A percentile compares a stretch with the other conserved stretches of the same genome.
phyloP scores from a whole-genome alignment of 1,139 yeast genomes.

The Wickerhamomyces sp. region DNA sequence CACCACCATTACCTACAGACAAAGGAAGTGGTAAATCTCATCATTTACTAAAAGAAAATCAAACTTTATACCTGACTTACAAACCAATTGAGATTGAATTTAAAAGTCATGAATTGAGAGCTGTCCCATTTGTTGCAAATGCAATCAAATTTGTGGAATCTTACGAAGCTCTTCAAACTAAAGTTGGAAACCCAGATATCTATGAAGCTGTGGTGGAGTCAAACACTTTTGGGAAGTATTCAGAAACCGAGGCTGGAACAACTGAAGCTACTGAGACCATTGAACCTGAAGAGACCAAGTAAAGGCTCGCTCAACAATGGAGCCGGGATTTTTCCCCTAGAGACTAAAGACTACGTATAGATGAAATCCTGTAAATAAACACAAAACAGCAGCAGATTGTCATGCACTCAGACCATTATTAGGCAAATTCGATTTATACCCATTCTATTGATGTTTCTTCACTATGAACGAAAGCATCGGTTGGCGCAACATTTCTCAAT shows the following conservation, averaged over 20 bases:
- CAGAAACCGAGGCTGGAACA: background rate
- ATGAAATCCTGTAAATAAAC: no score
- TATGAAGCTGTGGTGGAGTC: conserved; percentile 9
- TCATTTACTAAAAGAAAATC: conserved; percentile 14
- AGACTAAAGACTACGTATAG: no score
- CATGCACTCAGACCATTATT: no score
- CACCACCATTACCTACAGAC: conserved; percentile 7
- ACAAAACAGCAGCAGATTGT: no score
- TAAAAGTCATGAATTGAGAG: conserved; percentile 3
- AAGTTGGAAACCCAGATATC: conserved; percentile 20
- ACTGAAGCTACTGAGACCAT: background rate
- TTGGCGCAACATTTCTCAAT: background rate
- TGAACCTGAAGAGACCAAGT: background rate
- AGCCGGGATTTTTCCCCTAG: no score
- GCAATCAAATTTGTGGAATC: conserved; percentile 22
- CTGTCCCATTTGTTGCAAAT: conserved; percentile 21
- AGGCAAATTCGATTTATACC: background rate
- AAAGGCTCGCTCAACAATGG: no score
- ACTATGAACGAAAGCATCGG: background rate
- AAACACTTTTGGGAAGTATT: conserved; percentile 10
- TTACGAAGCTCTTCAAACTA: conserved; percentile 20
- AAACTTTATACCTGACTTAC: conserved; percentile 20
- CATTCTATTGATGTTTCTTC: no score
- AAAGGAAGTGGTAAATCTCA: conserved; percentile 14
- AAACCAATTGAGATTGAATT: conserved; percentile 16